A percentile compares a stretch with the other conserved stretches of the same genome.
phyloP scores from a whole-genome alignment of 192 early-diverging fungal species.

The Rhizophlyctis rosea region DNA sequence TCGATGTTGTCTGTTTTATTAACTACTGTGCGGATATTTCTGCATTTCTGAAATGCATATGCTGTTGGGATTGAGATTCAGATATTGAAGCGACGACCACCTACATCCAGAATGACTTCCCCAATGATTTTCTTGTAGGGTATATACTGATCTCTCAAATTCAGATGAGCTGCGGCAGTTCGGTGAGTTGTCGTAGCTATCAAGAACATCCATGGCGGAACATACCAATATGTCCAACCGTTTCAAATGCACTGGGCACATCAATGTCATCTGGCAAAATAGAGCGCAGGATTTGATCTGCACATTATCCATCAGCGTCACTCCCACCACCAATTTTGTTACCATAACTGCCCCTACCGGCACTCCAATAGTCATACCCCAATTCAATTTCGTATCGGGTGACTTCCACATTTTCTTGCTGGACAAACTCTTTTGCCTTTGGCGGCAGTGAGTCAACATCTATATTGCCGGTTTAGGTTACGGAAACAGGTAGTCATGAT shows the following conservation, averaged over 20 bases:
- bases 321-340: neutral
- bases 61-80: too few relatives aligned
- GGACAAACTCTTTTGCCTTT: conserved; percentile 46
- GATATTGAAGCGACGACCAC: too few relatives aligned
- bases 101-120: conserved; percentile 89
- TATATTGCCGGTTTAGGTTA: neutral
- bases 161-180: conserved; percentile 77
- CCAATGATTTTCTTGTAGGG: conserved; percentile 92
- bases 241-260: conserved; percentile 70
- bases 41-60: conserved; percentile 76
- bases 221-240: conserved; percentile 79
- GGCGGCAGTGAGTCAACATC: conserved; percentile 36
- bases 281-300: conserved; percentile 86
- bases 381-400: conserved; percentile 57
- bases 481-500: conserved; percentile 9
- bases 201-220: neutral
- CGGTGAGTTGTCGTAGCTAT: neutral
- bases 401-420: conserved; percentile 47
- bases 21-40: conserved; percentile 82
- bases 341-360: conserved; percentile 42
- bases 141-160: conserved; percentile 83
- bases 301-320: neutral
- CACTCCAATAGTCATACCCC: conserved; percentile 85
- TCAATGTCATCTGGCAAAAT: conserved; percentile 80
- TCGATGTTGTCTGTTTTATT: conserved; percentile 97